phyloP scores from a whole-genome alignment of 1,139 yeast species.

The Kodamaea suecica region DNA sequence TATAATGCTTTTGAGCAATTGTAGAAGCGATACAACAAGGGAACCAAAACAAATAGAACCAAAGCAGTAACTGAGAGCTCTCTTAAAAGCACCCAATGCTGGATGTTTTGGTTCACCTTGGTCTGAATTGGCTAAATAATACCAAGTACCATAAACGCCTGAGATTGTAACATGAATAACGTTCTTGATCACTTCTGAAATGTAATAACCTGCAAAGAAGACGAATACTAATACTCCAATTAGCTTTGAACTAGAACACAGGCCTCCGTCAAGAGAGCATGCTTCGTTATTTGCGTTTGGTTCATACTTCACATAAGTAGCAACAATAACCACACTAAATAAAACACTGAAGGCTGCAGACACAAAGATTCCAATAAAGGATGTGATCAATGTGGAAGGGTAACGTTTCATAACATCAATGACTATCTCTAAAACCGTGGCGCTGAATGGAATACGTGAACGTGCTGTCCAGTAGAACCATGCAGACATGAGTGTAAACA shows the following conservation, averaged over 20 bases:
- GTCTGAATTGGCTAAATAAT: slow-evolving; percentile 70
- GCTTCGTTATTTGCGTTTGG: slow-evolving; percentile 37
- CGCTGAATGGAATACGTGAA: slow-evolving; percentile 67
- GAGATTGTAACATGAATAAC: slow-evolving; percentile 82
- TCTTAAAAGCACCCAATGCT: slow-evolving; percentile 74
- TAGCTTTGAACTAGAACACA: slow-evolving; percentile 63
- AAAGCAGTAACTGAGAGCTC: slow-evolving; percentile 82
- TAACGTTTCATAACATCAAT: slow-evolving; percentile 72
- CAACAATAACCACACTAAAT: slow-evolving; percentile 65
- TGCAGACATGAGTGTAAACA: slow-evolving; percentile 62
- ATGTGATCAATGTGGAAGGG: slow-evolving; percentile 65
- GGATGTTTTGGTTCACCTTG: slow-evolving; percentile 82
- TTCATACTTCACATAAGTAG: slow-evolving; percentile 72
- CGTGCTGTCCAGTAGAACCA: slow-evolving; percentile 75
- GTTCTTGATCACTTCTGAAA: slow-evolving; percentile 80
- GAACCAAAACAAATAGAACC: slow-evolving; percentile 93
- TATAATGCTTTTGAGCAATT: slow-evolving; percentile 53
- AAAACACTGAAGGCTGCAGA: slow-evolving; percentile 64
- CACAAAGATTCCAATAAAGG: slow-evolving; percentile 62
- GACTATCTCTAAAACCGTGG: slow-evolving; percentile 65
- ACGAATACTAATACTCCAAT: slow-evolving; percentile 67
- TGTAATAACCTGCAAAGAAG: slow-evolving; percentile 82
- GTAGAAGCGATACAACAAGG: slow-evolving; percentile 72
- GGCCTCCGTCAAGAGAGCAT: slow-evolving; percentile 53
- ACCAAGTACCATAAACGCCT: slow-evolving; percentile 92